phyloP scores from a whole-genome alignment of 108 stramenopile species.

The Cyclotella baltica region DNA sequence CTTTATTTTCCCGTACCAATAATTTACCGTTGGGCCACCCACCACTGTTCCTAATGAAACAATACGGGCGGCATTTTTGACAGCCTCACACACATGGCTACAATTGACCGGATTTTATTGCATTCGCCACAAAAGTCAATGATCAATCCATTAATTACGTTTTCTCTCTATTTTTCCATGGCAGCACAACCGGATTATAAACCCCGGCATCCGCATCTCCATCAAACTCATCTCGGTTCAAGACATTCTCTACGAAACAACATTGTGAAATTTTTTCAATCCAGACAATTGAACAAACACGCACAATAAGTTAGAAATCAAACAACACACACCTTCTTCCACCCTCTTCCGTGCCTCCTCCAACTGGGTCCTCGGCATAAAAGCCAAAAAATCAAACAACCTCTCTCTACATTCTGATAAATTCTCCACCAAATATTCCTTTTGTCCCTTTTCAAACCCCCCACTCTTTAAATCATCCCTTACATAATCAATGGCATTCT shows the following conservation, averaged over 20 bases:
- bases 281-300: no score
- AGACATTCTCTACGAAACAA: conserved; percentile 51
- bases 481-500: conserved; percentile 78
- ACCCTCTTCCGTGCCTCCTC: conserved; percentile 64
- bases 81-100: no score
- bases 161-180: conserved; percentile 64
- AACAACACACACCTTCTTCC: conserved; percentile 47
- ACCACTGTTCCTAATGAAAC: no score
- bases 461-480: conserved; percentile 29
- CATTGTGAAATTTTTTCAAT: no score
- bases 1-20: no score
- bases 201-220: conserved; percentile 68
- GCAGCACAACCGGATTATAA: conserved; percentile 73
- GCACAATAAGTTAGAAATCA: not conserved
- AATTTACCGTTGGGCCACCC: no score
- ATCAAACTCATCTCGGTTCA: conserved; percentile 77
- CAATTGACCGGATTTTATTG: no score
- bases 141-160: no score
- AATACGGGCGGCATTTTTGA: no score
- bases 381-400: conserved; percentile 64
- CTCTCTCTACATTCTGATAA: conserved; percentile 58
- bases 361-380: conserved; percentile 61
- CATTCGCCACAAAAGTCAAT: no score
- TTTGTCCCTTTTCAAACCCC: conserved; percentile 61
- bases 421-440: conserved; percentile 50